Base-by-base conservation (phyloP, 176 grass and related monocot species). In the Areca catechu region DNA sequence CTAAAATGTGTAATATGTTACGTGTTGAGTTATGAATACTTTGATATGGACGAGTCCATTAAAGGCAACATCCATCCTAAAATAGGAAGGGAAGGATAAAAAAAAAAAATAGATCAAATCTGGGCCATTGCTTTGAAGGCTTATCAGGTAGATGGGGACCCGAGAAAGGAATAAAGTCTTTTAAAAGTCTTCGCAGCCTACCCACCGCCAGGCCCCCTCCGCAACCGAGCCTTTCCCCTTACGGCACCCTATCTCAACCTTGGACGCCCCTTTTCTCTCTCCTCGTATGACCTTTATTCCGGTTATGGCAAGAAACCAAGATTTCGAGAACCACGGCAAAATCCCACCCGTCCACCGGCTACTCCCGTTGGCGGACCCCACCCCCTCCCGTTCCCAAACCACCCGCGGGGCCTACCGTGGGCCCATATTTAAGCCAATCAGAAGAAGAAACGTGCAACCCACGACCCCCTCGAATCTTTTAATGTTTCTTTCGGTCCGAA, bases 251-350 rank as follows among this genome's bases (percentile, higher is more conserved):
- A 24, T 24, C 14, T 50, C 49, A 60, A 63, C 64, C 64, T 74
- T 63, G 61, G 63, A 80, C 63, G 0, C 10, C 19, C 17, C 16
- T 61, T 65, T 49, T 37, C 48, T 61, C 51, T 72, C 19, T 68
- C 67, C 61, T 73, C 70, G 55, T 51, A 62, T 69, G 3, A 4
- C 21, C 15, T 25, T 72, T 66, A 55, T 74, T 63, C 77, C 70
- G 50, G 62, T 80, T 80, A 62, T 74, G 77, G 55, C 61, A 79
- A 54, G 19, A 20, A 27, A 57, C 16, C 47, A 47, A 37, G 34
- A 43, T 14, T 60, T 1, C 9, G 14, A 68, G 25, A 25, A 22
- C 50, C 49, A 47, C 58, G 62, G 20, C 48, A 23, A 29, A 25
- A 54, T 28, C 53, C 17, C 22, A 3, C 4, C 43, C 20, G 7